Conservation (phyloP, 2,329 filamentous ascomycete species). For the Fusarium fracticaudum region DNA sequence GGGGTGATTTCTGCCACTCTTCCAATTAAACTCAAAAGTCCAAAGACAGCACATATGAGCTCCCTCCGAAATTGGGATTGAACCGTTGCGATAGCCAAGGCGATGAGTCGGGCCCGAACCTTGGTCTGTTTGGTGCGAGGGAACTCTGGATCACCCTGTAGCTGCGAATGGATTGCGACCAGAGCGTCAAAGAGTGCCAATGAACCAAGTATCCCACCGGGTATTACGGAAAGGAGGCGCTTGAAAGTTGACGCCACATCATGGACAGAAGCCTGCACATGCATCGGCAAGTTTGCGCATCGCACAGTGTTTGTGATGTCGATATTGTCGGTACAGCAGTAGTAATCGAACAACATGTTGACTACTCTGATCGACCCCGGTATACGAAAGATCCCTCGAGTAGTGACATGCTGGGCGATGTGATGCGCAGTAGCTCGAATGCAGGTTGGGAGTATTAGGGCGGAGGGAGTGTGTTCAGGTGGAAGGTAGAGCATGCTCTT, state of each 20-base stretch:
- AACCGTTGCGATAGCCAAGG: constrained; percentile 69
- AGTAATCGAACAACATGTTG: constrained; percentile 71
- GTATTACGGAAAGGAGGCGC: constrained; percentile 68
- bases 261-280: constrained; percentile 68
- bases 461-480: constrained; percentile 64
- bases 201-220: constrained; percentile 73
- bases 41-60: constrained; percentile 74
- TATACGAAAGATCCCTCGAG: constrained; percentile 70
- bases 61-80: constrained; percentile 68
- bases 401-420: constrained; percentile 64
- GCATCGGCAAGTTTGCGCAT: constrained; percentile 66
- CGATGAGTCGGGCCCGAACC: constrained; percentile 71
- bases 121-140: constrained; percentile 64
- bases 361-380: constrained; percentile 67
- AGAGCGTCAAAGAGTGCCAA: constrained; percentile 69
- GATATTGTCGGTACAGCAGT: constrained; percentile 60
- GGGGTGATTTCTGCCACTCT: constrained; percentile 63
- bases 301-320: constrained; percentile 67
- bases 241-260: constrained; percentile 77
- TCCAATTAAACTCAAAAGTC: constrained; percentile 69
- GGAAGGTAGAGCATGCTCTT: constrained; percentile 71
- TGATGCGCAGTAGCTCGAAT: constrained; percentile 73
- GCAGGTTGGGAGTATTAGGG: constrained; percentile 70
- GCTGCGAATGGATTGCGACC: constrained; percentile 67
- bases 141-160: constrained; percentile 62